Base-by-base conservation (phyloP, 208 protist species). In the Trypanosoma platydactyli region DNA sequence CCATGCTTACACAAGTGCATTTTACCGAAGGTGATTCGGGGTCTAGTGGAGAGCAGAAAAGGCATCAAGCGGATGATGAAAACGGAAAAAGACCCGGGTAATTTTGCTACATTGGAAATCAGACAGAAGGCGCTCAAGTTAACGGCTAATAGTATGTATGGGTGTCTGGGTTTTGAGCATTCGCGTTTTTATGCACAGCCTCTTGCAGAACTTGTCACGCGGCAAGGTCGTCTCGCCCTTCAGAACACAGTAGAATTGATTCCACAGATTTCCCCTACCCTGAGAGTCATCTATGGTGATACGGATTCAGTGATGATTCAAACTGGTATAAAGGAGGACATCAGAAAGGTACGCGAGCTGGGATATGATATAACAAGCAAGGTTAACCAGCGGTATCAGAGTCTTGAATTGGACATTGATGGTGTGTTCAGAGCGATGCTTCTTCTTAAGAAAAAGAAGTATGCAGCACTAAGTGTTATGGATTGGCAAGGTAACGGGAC, bases 281-380 rank as follows among this genome's bases (percentile, higher is more conserved):
- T 96, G 44, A 84, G 92, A 16, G 96, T 98, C 20, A 95, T 98
- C 51, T 98, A 98, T 83, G 97, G 95, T 58, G 99, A 99, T 89
- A 99, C 99, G 7, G 99, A 99, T 79, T 99, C 98, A 9, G 93
- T 99, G 15, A 99, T 99, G 98, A 94, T 99, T 71, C 91, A 99
- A 77, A 99, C 98, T 0, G 80, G 88, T 52, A 95, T 96, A 53
- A 91, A 81, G 54, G 92, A 81, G 68, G 82, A 95, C 58, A 87
- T 97, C 55, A 76, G 73, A 44, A 81, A 86, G 5, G 96, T 97
- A 22, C 76, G 88, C n/a, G 83, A 94, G 30, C 83, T 98, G 35
- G 98, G 91, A 41, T 61, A 84, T 18, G 78, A 95, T 40, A 73
- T 99, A 48, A 98, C 97, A 71, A 80, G 86, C 46, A 90, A 94